Conservation (phyloP, 768 basidiomycete genomes). For the Mycena filopes region DNA sequence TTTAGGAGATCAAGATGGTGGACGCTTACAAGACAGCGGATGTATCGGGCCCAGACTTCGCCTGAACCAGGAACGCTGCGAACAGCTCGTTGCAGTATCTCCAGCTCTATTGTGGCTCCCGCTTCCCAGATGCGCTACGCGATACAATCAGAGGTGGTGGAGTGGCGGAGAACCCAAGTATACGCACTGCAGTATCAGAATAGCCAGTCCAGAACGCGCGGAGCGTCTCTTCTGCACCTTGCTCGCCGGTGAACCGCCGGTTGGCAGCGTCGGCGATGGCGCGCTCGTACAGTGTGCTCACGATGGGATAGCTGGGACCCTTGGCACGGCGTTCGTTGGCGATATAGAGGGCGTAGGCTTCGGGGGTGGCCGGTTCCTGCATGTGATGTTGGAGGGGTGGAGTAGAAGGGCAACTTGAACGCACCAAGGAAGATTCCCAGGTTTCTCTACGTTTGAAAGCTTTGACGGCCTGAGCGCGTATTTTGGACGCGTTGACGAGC, state of each 20-base stretch:
- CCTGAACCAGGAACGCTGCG: constrained; percentile 82
- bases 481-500: constrained; percentile 82
- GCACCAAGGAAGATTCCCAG: constrained; percentile 70
- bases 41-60: constrained; percentile 82
- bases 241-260: constrained; percentile 63
- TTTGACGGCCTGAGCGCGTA: constrained; percentile 68
- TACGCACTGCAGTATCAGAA: constrained; percentile 72
- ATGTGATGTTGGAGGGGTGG: not conserved
- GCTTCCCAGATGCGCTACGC: constrained; percentile 59
- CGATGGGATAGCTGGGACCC: constrained; percentile 65
- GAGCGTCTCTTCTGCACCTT: constrained; percentile 66
- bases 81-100: constrained; percentile 64
- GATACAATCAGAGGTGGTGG: constrained; percentile 7
- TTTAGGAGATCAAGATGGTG: not conserved
- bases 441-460: constrained; percentile 72
- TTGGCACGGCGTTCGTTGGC: constrained; percentile 70
- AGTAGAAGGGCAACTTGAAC: constrained; percentile 30
- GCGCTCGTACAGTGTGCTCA: constrained; percentile 75
- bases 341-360: constrained; percentile 72
- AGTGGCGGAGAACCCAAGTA: not conserved
- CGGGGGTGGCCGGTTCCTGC: constrained; percentile 60
- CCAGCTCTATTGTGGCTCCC: constrained; percentile 53
- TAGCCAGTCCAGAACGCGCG: constrained; percentile 80
- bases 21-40: constrained; percentile 70
- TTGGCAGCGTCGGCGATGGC: constrained; percentile 79